Percentiles rank a stretch among this genome's conserved stretches.
Conservation (phyloP, 129 eudicot genomes). For the Tanacetum coccineum region DNA sequence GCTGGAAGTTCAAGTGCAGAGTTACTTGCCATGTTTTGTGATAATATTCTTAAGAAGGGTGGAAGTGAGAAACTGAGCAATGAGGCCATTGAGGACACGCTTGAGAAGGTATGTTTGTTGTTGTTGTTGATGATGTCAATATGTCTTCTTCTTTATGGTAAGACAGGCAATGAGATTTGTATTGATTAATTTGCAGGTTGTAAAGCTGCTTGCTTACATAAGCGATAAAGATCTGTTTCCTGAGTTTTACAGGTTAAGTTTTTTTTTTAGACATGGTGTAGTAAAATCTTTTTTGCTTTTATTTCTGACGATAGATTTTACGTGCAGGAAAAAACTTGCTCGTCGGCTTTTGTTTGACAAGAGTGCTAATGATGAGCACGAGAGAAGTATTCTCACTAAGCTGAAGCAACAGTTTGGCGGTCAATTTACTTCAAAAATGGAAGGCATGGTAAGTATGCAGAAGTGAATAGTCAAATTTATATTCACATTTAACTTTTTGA, state of each 20-base stretch:
- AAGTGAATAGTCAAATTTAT: background rate
- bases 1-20: slow-evolving; percentile 79
- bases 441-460: slow-evolving; percentile 65
- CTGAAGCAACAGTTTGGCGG: slow-evolving; percentile 92
- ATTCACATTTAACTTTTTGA: background rate
- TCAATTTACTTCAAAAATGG: slow-evolving; percentile 89
- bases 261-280: background rate
- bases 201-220: slow-evolving; percentile 82
- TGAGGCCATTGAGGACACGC: slow-evolving; percentile 88
- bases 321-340: slow-evolving; percentile 74
- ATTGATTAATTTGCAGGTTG: slow-evolving; percentile 45
- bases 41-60: too few species aligned
- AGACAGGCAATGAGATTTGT: background rate
- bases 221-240: slow-evolving; percentile 87
- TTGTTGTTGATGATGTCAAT: background rate
- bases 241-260: slow-evolving; percentile 65
- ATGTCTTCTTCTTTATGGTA: background rate
- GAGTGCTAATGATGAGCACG: slow-evolving; percentile 93
- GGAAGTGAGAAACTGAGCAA: slow-evolving; percentile 90
- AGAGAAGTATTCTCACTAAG: slow-evolving; percentile 83
- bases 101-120: slow-evolving; percentile 65
- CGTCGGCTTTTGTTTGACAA: too few species aligned
- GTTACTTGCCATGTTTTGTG: too few species aligned
- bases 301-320: slow-evolving; percentile 5
- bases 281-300: background rate